Percentiles rank a stretch among this genome's conserved stretches.
Conservation (phyloP, 2,329 filamentous ascomycete genomes). For the Epichloe coenophiala region DNA sequence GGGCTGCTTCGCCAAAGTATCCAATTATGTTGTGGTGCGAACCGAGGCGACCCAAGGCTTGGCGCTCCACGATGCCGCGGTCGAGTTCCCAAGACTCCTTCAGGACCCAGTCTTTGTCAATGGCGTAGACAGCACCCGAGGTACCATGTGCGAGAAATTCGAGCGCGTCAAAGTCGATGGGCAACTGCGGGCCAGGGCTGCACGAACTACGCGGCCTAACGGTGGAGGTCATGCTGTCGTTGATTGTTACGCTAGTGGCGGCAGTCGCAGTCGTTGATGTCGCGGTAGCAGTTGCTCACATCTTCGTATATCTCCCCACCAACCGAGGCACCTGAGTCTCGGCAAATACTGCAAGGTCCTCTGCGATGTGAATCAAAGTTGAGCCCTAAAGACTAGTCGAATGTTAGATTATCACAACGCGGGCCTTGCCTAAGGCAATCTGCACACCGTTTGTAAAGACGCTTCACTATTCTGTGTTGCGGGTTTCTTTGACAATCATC, state of each 20-base stretch:
- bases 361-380: background rate
- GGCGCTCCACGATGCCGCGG: background rate
- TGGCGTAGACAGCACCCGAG: background rate
- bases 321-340: background rate
- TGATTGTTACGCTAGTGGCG: too few relatives aligned
- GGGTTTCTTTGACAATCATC: background rate
- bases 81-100: background rate
- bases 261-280: too few relatives aligned
- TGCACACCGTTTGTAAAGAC: background rate
- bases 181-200: background rate
- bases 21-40: background rate
- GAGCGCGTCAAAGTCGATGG: background rate
- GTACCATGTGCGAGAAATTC: background rate
- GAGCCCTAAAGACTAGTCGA: background rate
- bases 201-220: background rate
- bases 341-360: background rate
- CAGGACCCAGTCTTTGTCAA: background rate
- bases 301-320: background rate
- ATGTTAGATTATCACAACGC: background rate
- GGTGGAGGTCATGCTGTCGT: background rate
- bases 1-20: background rate
- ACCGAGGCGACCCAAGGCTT: background rate
- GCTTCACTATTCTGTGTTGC: background rate
- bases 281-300: background rate
- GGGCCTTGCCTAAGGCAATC: background rate